phyloP scores from a whole-genome alignment of 352 stramenopile genomes.

The Phytophthora rubi region DNA sequence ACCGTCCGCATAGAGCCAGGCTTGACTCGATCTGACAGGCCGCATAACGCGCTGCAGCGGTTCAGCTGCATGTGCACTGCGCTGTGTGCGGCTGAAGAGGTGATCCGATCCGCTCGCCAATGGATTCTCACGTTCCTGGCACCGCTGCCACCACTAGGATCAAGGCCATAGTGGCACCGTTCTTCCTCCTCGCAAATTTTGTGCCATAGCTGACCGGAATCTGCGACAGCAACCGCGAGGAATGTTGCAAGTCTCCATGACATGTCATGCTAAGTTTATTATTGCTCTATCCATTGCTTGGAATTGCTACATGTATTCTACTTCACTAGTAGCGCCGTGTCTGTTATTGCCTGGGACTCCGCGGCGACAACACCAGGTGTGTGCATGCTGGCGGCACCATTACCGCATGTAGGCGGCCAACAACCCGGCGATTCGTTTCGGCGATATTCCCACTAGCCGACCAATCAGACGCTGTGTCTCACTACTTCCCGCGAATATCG shows the following conservation, averaged over 20 bases:
- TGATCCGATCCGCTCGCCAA: not conserved
- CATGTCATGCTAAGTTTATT: not conserved
- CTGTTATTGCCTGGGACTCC: constrained; percentile 1
- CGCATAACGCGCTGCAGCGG: not conserved
- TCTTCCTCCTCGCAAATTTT: not conserved
- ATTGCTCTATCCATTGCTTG: not conserved
- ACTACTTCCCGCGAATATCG: not conserved
- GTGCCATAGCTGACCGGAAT: not conserved
- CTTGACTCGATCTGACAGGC: not conserved
- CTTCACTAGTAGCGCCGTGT: not conserved
- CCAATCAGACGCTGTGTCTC: not conserved
- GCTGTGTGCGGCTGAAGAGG: not conserved
- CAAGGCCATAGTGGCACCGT: not conserved
- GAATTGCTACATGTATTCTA: not conserved
- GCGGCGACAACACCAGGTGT: constrained; percentile 9
- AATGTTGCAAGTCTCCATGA: not conserved
- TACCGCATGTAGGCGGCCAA: not conserved
- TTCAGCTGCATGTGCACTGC: not conserved
- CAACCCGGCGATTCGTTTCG: too few relatives aligned
- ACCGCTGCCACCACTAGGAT: not conserved
- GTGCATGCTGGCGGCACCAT: not conserved
- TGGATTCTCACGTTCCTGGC: not conserved
- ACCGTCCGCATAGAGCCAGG: constrained; percentile 1
- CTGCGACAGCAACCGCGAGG: not conserved
- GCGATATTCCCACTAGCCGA: not conserved